Percentiles rank a stretch among this genome's conserved stretches.
These are phyloP conservation scores for Calvatia gigantea DNA, from an alignment of 768 basidiomycete species.

Conservation along the genomic window DNA sequence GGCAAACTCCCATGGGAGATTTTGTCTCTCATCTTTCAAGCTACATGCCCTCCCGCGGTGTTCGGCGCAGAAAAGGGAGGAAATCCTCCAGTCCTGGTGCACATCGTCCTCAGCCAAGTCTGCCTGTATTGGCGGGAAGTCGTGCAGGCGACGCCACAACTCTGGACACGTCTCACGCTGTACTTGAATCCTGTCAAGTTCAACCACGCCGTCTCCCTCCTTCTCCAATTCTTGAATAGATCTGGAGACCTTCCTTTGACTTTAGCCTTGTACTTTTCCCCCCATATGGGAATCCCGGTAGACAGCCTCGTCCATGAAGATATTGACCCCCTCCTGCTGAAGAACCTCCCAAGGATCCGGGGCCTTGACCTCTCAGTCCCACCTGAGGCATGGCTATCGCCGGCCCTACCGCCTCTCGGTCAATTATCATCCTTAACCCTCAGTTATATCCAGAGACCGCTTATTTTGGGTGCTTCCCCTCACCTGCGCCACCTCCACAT, in stretches of 20 bases:
- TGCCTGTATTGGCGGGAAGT: conserved; percentile 21
- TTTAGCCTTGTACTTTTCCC: background rate
- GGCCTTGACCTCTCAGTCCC: background rate
- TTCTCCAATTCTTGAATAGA: conserved; percentile 19
- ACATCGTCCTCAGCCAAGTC: conserved; percentile 21
- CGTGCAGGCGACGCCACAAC: conserved; percentile 18
- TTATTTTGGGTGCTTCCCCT: background rate
- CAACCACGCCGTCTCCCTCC: conserved; percentile 10
- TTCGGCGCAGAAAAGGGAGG: too few relatives aligned
- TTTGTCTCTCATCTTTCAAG: conserved; percentile 22
- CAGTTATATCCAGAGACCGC: background rate
- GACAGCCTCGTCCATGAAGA: background rate
- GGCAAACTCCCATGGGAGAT: conserved; percentile 16
- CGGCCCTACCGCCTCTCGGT: background rate
- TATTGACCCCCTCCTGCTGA: background rate
- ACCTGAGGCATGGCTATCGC: background rate
- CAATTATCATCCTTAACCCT: background rate
- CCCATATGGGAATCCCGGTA: background rate
- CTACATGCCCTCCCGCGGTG: conserved; percentile 19
- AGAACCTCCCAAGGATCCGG: background rate
- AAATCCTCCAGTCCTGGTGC: too few relatives aligned
- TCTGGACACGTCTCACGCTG: conserved; percentile 22
- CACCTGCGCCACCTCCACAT: background rate
- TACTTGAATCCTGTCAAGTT: conserved; percentile 14
- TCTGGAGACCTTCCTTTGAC: conserved; percentile 17